phyloP scores from a whole-genome alignment of 345 rosid genomes.

The Eucalyptus globulus region DNA sequence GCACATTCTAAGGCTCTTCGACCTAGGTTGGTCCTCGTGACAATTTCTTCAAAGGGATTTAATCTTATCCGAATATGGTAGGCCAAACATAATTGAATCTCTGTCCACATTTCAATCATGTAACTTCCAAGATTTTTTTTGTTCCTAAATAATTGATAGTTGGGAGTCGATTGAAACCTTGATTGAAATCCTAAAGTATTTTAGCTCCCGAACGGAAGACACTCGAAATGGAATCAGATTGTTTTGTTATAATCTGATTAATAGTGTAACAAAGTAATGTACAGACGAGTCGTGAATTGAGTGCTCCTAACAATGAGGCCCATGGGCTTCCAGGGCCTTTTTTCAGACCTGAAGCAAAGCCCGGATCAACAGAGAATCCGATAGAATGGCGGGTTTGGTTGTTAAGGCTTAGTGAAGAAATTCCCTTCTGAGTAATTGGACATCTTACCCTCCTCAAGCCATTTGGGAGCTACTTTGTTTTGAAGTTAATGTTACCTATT shows the following conservation, averaged over 20 bases:
- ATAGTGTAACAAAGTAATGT: neutral
- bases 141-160: neutral
- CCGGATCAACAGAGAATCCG: neutral
- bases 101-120: neutral
- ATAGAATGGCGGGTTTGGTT: neutral
- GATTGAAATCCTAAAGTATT: neutral
- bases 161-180: neutral
- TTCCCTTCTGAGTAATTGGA: neutral
- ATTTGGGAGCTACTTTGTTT: neutral
- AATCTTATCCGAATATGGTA: neutral
- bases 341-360: neutral
- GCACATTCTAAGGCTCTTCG: neutral
- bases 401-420: neutral
- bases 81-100: neutral
- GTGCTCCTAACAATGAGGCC: neutral
- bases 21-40: neutral
- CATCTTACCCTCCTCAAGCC: neutral
- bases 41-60: neutral
- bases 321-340: neutral
- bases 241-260: neutral
- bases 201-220: neutral
- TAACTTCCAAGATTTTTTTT: neutral
- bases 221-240: neutral
- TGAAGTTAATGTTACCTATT: neutral
- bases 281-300: accelerated